Conservation (phyloP, 2,329 filamentous ascomycete genomes). For the Emergomyces orientalis region DNA sequence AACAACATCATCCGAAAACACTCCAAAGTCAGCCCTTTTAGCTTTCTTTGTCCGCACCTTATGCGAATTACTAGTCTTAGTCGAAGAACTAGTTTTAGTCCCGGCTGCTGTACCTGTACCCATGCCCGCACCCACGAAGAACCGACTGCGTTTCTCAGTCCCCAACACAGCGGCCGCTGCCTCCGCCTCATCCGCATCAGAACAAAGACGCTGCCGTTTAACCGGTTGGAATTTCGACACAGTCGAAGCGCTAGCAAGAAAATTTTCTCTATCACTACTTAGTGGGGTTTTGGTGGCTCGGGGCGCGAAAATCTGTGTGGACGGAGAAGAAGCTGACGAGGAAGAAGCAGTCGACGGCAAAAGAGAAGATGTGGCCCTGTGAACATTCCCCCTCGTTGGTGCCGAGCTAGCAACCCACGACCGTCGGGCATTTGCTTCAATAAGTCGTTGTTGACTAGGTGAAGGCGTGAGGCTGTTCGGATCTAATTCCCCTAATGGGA, state of each 20-base stretch:
- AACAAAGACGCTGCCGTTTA: constrained; percentile 46
- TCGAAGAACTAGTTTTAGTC: constrained; percentile 33
- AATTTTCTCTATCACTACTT: constrained; percentile 32
- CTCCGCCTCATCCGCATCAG: constrained; percentile 34
- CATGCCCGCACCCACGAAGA: constrained; percentile 31
- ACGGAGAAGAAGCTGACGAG: background rate
- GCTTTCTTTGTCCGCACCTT: constrained; percentile 31
- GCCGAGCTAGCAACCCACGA: constrained; percentile 49
- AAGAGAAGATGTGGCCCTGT: constrained; percentile 28
- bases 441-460: constrained; percentile 52
- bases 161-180: constrained; percentile 20
- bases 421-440: constrained; percentile 43
- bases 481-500: constrained; percentile 57
- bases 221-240: constrained; percentile 38
- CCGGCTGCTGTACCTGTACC: constrained; percentile 16
- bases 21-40: constrained; percentile 37
- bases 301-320: constrained; percentile 16
- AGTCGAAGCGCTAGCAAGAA: constrained; percentile 30
- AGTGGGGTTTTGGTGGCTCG: constrained; percentile 26
- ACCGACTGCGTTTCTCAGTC: constrained; percentile 36
- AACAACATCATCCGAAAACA: constrained; percentile 46
- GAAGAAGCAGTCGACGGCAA: constrained; percentile 28
- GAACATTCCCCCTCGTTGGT: constrained; percentile 29
- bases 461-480: constrained; percentile 59
- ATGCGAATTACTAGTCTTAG: constrained; percentile 9